Conservation (phyloP, 768 basidiomycete species). For the Leccinum subgranulosum region DNA sequence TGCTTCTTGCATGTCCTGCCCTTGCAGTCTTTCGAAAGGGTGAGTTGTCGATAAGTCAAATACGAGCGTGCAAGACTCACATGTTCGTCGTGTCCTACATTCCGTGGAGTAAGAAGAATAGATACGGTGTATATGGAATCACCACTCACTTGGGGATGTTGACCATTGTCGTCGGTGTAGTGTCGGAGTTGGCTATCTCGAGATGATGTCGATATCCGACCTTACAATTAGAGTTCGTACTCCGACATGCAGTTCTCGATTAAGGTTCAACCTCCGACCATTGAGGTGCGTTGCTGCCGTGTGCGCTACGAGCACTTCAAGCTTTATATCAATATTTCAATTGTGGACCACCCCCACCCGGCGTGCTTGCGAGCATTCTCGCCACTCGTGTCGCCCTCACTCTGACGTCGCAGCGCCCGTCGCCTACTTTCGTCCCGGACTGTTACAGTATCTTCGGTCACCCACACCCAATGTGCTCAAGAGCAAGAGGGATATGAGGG, state of each 20-base stretch:
- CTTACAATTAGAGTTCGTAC: constrained; percentile 17
- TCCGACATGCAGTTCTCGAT: constrained; percentile 8
- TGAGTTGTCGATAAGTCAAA: constrained; percentile 1
- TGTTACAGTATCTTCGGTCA: not conserved
- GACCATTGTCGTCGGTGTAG: constrained; percentile 62
- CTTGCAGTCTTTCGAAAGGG: constrained; percentile 72
- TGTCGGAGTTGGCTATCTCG: constrained; percentile 11
- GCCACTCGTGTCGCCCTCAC: not conserved
- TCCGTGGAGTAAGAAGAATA: constrained; percentile 10
- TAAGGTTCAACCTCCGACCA: not conserved
- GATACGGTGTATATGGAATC: not conserved
- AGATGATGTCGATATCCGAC: constrained; percentile 17
- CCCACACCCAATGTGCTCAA: not conserved
- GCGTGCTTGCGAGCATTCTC: not conserved
- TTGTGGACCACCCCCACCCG: not conserved
- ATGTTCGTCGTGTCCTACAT: constrained; percentile 88
- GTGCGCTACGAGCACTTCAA: too few relatives aligned
- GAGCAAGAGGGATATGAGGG: not conserved
- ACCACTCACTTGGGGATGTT: constrained; percentile 87
- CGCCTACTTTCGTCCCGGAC: not conserved
- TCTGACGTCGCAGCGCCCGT: too few relatives aligned
- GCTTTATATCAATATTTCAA: too few relatives aligned
- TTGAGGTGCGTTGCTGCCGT: too few relatives aligned
- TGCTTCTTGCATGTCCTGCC: constrained; percentile 96
- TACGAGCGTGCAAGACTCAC: constrained; percentile 46